Percentiles rank a stretch among this genome's conserved stretches.
phyloP scores from a whole-genome alignment of 306 rosid species.

The Psophocarpus tetragonolobus region DNA sequence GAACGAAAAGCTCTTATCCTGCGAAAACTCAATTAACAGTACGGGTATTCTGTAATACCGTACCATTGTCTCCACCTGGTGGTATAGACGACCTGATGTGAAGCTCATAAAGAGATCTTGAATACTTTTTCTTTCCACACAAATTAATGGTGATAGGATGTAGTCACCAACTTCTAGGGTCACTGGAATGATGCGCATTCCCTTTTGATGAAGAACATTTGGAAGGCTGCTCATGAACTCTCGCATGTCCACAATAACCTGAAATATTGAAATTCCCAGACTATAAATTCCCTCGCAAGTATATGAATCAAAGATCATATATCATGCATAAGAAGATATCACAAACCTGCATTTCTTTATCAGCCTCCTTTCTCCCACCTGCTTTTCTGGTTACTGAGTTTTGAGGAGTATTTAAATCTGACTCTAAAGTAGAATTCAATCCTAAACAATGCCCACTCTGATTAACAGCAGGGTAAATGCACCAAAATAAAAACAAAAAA shows the following conservation, averaged over 20 bases:
- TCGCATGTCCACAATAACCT: constrained; percentile 97
- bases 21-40: constrained; percentile 92
- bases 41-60: constrained; percentile 95
- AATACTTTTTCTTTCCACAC: constrained; percentile 98
- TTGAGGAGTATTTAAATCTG: constrained; percentile 50
- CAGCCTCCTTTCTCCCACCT: constrained; percentile 83
- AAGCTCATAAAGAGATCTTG: constrained; percentile 98
- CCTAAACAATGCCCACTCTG: constrained; percentile 77
- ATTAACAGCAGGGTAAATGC: constrained; percentile 35
- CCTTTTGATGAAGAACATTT: constrained; percentile 94
- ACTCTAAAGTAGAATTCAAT: constrained; percentile 57
- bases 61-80: constrained; percentile 94
- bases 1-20: constrained; percentile 94
- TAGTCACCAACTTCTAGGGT: constrained; percentile 98
- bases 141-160: constrained; percentile 88
- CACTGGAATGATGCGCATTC: constrained; percentile 88
- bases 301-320: constrained; percentile 19
- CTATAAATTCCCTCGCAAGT: constrained; percentile 20
- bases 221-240: constrained; percentile 99
- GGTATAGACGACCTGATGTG: constrained; percentile 95
- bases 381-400: constrained; percentile 86
- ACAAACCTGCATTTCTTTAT: constrained; percentile 83
- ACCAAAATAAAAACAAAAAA: constrained; percentile 27
- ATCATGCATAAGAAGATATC: constrained; percentile 24
- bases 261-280: constrained; percentile 42